A percentile compares a stretch with the other conserved stretches of the same genome.
Conservation (phyloP, 2,329 filamentous ascomycete genomes). For the Botryosphaeria agaves region DNA sequence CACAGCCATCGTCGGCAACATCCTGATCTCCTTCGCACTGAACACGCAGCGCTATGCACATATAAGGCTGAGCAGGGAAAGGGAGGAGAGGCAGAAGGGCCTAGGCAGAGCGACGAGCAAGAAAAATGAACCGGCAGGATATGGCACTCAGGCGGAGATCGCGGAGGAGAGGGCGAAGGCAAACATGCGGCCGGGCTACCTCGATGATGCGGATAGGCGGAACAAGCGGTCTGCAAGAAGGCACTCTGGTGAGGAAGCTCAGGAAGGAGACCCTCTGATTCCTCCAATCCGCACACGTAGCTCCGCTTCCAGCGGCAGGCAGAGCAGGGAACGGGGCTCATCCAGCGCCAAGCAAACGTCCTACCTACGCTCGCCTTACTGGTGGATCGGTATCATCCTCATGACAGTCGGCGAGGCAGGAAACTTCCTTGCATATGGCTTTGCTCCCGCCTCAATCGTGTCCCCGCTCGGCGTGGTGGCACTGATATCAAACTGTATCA, state of each 20-base stretch:
- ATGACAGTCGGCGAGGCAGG: slow-evolving; percentile 89
- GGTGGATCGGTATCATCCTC: slow-evolving; percentile 87
- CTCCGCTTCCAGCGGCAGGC: slow-evolving; percentile 15
- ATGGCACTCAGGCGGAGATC: slow-evolving; percentile 26
- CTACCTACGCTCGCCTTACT: slow-evolving; percentile 83
- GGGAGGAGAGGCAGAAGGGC: slow-evolving; percentile 26
- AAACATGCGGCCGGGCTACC: slow-evolving; percentile 3
- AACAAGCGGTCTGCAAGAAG: slow-evolving; percentile 9
- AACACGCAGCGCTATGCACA: slow-evolving; percentile 97
- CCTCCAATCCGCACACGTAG: slow-evolving; percentile 31
- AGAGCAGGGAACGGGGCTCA: slow-evolving; percentile 15
- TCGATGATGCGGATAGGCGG: slow-evolving; percentile 4
- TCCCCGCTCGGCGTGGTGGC: slow-evolving; percentile 95
- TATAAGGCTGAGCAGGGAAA: slow-evolving; percentile 60
- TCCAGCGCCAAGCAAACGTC: slow-evolving; percentile 37
- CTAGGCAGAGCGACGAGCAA: slow-evolving; percentile 8
- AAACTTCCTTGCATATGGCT: slow-evolving; percentile 94
- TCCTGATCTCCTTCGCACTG: slow-evolving; percentile 85
- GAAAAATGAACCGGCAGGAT: slow-evolving; percentile 13
- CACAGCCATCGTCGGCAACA: slow-evolving; percentile 80
- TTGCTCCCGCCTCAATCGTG: slow-evolving; percentile 93
- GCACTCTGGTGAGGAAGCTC: slow-evolving; percentile 18
- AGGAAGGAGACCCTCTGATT: slow-evolving; percentile 35
- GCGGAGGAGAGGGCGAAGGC: slow-evolving; percentile 13
- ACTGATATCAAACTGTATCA: slow-evolving; percentile 88